These are phyloP conservation scores for Kwoniella bestiolae DNA, from an alignment of 768 basidiomycete species.

Conservation along the genomic window DNA sequence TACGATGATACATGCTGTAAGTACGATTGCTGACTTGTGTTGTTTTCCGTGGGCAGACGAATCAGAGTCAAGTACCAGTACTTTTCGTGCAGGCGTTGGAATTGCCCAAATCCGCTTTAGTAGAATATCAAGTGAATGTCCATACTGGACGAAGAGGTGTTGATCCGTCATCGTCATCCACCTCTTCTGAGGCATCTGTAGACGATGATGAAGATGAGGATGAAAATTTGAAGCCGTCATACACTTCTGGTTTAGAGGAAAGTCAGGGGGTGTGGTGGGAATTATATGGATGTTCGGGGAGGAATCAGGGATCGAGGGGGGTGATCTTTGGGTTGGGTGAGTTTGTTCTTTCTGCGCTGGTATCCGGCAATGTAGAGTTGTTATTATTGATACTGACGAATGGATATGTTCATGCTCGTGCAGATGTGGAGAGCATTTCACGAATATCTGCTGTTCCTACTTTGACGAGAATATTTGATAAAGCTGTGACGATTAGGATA, in stretches of 20 bases:
- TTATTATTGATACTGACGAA: neutral
- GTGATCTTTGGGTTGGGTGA: conserved; percentile 20
- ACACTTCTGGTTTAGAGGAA: neutral
- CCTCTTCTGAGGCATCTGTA: neutral
- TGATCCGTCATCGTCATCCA: neutral
- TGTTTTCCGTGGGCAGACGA: conserved; percentile 5
- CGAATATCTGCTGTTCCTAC: neutral
- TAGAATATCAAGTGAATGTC: conserved; percentile 59
- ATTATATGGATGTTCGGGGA: conserved; percentile 16
- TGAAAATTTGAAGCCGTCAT: conserved; percentile 31
- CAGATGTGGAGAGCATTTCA: neutral
- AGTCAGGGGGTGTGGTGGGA: conserved; percentile 30
- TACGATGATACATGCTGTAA: neutral
- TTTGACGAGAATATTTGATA: neutral
- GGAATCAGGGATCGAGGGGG: conserved; percentile 23
- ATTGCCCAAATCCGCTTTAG: conserved; percentile 57
- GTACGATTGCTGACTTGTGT: neutral
- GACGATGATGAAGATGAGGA: conserved; percentile 40
- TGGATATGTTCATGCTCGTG: neutral
- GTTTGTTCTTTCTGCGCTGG: neutral
- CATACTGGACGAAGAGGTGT: conserved; percentile 48
- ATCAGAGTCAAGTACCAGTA: conserved; percentile 39
- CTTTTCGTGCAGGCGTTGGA: conserved; percentile 53
- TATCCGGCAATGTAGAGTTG: neutral
- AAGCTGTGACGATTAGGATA: conserved; percentile 11